Evolutionary conservation across 441 rosid species (phyloP).

Genomic region (Macaranga tanarius): DNA sequence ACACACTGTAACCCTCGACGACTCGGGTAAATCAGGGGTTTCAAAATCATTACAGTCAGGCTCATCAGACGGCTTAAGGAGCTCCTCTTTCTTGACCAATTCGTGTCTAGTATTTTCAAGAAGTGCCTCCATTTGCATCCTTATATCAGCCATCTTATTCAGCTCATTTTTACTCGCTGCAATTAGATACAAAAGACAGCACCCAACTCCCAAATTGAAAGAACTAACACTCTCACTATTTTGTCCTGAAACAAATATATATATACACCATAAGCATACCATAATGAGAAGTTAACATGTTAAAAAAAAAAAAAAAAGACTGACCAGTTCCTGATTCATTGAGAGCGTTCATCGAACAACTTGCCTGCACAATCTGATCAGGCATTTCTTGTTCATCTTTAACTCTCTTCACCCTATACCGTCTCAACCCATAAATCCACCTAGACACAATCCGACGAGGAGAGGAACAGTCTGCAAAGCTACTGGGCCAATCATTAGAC

Average conservation of each 20-base stretch:
- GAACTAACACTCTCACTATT: conserved; percentile 30
- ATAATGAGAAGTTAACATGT: too few relatives aligned
- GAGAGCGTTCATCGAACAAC: conserved; percentile 17
- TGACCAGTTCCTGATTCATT: conserved; percentile 13
- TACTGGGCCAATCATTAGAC: neutral
- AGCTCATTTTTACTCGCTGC: conserved; percentile 64
- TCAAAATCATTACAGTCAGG: neutral
- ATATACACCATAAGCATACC: neutral
- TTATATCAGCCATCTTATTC: conserved; percentile 47
- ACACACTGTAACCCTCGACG: conserved; percentile 25
- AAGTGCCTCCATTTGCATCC: conserved; percentile 54
- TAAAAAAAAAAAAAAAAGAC: conserved; percentile 2
- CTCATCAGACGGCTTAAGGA: neutral
- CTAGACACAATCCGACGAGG: conserved; percentile 17
- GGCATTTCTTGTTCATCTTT: neutral
- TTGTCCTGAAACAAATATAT: conserved; percentile 26
- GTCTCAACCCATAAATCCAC: conserved; percentile 22
- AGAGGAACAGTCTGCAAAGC: neutral
- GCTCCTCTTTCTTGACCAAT: conserved; percentile 25
- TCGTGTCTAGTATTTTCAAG: conserved; percentile 42
- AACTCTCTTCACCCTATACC: conserved; percentile 11
- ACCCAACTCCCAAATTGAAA: conserved; percentile 56
- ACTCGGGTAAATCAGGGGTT: conserved; percentile 31
- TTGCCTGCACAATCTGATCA: conserved; percentile 9
- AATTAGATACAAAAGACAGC: conserved; percentile 51